Base-by-base conservation (phyloP, 345 rosid species). In the Arabis hirsuta region DNA sequence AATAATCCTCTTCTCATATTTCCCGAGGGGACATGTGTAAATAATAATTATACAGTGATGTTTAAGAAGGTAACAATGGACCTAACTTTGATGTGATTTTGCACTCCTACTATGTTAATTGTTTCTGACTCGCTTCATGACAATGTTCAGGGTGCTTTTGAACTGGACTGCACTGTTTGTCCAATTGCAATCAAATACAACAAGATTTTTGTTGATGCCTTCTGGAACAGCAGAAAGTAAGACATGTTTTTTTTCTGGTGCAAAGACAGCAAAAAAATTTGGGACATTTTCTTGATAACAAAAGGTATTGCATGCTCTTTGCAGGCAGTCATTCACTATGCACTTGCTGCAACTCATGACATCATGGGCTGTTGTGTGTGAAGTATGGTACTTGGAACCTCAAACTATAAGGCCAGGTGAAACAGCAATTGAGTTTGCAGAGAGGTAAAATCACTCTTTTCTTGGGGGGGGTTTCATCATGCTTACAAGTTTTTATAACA, bases 331-430 rank as follows among this genome's bases (percentile, higher is more conserved):
- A 60, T 95, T 95, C 82, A 90, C 98, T 31, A 92, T 65, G 88
- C 99, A 95, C 84, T 87, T 95, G 73, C 82, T 92, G 80, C 99
- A 86, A 79, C 97, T 95, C 72, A 92, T 95, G 99, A 90, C 98
- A 71, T 87, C 98, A 12, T 96, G 99, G 99, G 98, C 99, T 59
- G 99, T 96, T 70, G 99, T 96, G 75, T 95, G 99, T 84, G 99
- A 96, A 44, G 97, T 96, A 27, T 96, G 99, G 98, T 96, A 90
- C 77, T 81, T 96, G 80, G 99, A 92, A 80, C 97, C 99, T n/a
- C 98, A 96, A 71, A 90, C 74, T 42, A 76, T 88, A 71, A 87
- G 66, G 81, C 88, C 92, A 9, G 96, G 96, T 46, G 99, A 96
- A 81, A 90, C 98, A 19, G 69, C 90, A 41, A 92, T 96, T 45